Evolutionary conservation across 2,329 filamentous ascomycete species (phyloP).

Genomic region (Leptographium galeiforme): DNA sequence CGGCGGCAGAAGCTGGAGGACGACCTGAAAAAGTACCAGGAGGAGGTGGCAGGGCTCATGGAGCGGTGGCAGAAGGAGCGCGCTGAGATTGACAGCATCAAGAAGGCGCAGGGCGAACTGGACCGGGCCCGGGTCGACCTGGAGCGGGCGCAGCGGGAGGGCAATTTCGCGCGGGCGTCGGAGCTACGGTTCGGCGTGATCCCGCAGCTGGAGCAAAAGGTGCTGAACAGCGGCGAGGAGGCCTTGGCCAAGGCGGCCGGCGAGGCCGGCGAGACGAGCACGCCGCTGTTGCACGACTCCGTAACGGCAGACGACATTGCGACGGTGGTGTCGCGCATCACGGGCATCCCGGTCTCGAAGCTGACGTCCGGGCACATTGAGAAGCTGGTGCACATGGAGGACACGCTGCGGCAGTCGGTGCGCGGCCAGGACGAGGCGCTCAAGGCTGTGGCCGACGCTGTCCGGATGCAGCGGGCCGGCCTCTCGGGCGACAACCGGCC

Average conservation of each 20-base stretch:
- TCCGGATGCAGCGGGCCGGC: constrained; percentile 85
- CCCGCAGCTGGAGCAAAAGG: constrained; percentile 61
- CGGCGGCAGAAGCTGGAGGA: constrained; percentile 73
- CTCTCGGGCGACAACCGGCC: constrained; percentile 85
- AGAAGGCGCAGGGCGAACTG: constrained; percentile 75
- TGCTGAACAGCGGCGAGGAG: constrained; percentile 58
- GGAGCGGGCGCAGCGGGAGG: constrained; percentile 74
- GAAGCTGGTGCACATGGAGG: constrained; percentile 92
- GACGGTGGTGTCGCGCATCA: constrained; percentile 76
- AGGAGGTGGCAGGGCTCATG: constrained; percentile 60
- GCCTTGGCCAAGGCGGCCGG: constrained; percentile 13
- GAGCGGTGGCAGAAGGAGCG: constrained; percentile 85
- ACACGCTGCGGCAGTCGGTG: constrained; percentile 68
- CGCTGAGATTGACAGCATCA: constrained; percentile 72
- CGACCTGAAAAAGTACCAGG: constrained; percentile 62
- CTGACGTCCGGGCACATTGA: constrained; percentile 88
- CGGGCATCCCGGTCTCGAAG: constrained; percentile 85
- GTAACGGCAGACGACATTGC: constrained; percentile 95
- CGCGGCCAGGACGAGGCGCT: constrained; percentile 91
- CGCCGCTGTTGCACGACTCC: constrained; percentile 72
- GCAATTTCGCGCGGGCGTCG: constrained; percentile 81
- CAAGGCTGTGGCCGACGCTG: constrained; percentile 79
- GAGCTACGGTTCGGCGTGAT: constrained; percentile 84
- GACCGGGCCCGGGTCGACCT: constrained; percentile 76
- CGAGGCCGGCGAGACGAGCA: constrained; percentile 24